Conservation (phyloP, 2,329 filamentous ascomycete genomes). For the Oidium heveae region DNA sequence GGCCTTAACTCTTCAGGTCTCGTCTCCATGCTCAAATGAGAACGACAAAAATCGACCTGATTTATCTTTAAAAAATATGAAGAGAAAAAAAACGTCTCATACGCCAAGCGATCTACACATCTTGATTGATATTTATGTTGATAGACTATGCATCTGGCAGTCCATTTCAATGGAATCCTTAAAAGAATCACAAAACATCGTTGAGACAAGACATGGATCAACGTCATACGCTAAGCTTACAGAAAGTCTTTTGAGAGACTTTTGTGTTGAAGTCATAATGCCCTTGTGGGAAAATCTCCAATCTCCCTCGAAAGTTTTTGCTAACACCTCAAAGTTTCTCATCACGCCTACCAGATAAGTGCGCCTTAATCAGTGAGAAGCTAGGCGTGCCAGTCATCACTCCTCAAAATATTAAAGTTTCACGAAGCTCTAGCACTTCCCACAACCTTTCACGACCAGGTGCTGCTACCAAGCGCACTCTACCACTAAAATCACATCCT, state of each 20-base stretch:
- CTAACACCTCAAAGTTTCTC: slow-evolving; percentile 33
- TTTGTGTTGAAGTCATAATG: slow-evolving; percentile 57
- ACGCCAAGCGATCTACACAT: slow-evolving; percentile 26
- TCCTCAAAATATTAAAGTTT: slow-evolving; percentile 24
- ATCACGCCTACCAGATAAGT: slow-evolving; percentile 46
- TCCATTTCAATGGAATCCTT: slow-evolving; percentile 40
- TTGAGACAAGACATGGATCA: slow-evolving; percentile 1
- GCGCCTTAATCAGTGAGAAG: slow-evolving; percentile 46
- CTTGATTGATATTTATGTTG: slow-evolving; percentile 47
- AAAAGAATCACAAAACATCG: slow-evolving; percentile 13
- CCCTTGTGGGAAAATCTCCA: slow-evolving; percentile 34
- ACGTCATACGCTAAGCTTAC: slow-evolving; percentile 6
- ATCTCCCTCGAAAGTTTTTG: not conserved
- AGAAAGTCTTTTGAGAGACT: slow-evolving; percentile 42
- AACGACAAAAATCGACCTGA: not conserved
- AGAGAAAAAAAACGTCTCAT: slow-evolving; percentile 9
- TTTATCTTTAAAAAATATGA: slow-evolving; percentile 4
- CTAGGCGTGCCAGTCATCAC: slow-evolving; percentile 44
- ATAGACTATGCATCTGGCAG: slow-evolving; percentile 65
- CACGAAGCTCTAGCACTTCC: slow-evolving; percentile 19
- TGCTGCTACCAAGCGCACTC: slow-evolving; percentile 23
- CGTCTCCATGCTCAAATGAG: slow-evolving; percentile 14
- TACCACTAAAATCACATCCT: slow-evolving; percentile 18
- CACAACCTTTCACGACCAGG: slow-evolving; percentile 23
- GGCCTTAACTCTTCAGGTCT: slow-evolving; percentile 41